Percentiles rank a stretch among this genome's conserved stretches.
Evolutionary conservation across 1,139 yeast genomes (phyloP).

Genomic region (Magnusiomyces magnusii): DNA sequence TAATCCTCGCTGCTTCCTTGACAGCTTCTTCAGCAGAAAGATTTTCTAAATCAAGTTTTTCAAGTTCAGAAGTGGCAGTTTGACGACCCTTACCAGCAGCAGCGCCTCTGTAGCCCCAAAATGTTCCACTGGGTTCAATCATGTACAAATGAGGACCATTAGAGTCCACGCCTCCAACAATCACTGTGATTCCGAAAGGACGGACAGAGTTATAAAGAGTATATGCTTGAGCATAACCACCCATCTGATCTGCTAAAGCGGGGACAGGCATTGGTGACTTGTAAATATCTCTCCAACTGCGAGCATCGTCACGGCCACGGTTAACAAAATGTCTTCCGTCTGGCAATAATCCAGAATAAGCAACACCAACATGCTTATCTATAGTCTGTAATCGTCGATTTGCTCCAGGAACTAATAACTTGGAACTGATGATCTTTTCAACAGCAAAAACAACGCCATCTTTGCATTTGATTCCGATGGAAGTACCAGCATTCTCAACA

Average conservation of each 20-base stretch:
- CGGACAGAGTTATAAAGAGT: conserved; percentile 95
- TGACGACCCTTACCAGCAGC: conserved; percentile 99
- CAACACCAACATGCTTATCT: conserved; percentile 87
- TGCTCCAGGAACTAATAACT: conserved; percentile 79
- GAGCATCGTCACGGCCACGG: conserved; percentile 90
- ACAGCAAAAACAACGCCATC: conserved; percentile 97
- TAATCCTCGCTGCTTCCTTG: conserved; percentile 87
- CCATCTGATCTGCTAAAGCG: conserved; percentile 78
- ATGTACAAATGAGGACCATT: conserved; percentile 87
- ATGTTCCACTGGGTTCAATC: conserved; percentile 96
- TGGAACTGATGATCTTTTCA: conserved; percentile 82
- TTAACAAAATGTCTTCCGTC: conserved; percentile 93
- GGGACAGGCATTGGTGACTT: conserved; percentile 73
- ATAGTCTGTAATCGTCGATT: conserved; percentile 88
- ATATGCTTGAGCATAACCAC: conserved; percentile 90
- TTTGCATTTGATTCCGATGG: conserved; percentile 83
- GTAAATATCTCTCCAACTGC: conserved; percentile 67
- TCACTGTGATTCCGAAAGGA: conserved; percentile 94
- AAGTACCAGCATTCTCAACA: conserved; percentile 96
- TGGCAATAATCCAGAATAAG: conserved; percentile 87
- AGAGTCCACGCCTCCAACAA: conserved; percentile 88
- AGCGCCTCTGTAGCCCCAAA: conserved; percentile 97
- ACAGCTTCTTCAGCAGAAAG: conserved; percentile 75
- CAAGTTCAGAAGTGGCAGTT: conserved; percentile 91
- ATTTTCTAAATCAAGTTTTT: conserved; percentile 69